Conservation (phyloP, 805 yeast genomes). For the Cyberlindnera nakhonratchasimensis region DNA sequence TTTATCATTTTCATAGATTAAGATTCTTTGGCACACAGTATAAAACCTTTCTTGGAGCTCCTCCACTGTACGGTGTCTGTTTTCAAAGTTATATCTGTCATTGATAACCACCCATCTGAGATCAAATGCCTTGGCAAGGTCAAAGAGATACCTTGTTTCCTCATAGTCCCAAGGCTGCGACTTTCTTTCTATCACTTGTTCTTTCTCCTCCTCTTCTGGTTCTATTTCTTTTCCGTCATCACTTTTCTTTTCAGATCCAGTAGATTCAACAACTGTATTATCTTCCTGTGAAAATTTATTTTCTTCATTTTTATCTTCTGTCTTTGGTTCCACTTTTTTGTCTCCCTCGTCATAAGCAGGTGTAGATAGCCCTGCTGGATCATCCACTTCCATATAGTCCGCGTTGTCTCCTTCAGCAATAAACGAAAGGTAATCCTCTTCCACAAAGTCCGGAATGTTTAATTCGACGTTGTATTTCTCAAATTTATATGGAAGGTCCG, state of each 20-base stretch:
- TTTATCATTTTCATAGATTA: constrained; percentile 40
- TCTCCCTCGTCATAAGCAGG: background rate
- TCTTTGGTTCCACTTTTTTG: background rate
- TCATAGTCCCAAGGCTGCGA: constrained; percentile 59
- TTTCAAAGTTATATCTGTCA: constrained; percentile 47
- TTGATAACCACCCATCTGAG: constrained; percentile 61
- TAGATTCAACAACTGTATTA: background rate
- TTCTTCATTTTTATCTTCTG: constrained; percentile 2
- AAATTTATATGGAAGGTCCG: constrained; percentile 55
- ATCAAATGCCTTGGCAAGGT: constrained; percentile 52
- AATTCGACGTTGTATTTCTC: constrained; percentile 69
- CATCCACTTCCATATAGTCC: constrained; percentile 1
- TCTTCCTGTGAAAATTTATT: background rate
- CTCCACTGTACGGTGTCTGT: constrained; percentile 51
- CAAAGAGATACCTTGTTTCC: constrained; percentile 79
- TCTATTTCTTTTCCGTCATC: constrained; percentile 26
- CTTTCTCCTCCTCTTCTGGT: constrained; percentile 23
- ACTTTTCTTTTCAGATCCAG: background rate
- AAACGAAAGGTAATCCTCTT: constrained; percentile 55
- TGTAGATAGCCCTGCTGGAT: background rate
- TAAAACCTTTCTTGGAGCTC: constrained; percentile 85
- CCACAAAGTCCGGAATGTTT: constrained; percentile 64
- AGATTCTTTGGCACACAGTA: constrained; percentile 54
- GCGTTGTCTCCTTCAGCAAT: constrained; percentile 34
- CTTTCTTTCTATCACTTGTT: constrained; percentile 23